Conservation (phyloP, 345 rosid species). For the Excoecaria cochinchinensis region DNA sequence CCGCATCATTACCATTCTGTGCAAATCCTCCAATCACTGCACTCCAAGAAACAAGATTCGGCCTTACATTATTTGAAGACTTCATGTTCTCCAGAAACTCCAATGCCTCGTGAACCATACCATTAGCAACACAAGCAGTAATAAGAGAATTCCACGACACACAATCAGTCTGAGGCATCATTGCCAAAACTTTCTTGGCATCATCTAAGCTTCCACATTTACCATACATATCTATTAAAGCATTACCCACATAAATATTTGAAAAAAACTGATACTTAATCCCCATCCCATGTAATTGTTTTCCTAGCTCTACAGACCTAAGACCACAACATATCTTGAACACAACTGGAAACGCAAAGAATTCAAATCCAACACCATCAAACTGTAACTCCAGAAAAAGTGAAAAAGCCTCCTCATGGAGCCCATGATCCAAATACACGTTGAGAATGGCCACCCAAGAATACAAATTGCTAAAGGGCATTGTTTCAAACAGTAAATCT, state of each 20-base stretch:
- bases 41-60: slow-evolving; percentile 63
- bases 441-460: slow-evolving; percentile 25
- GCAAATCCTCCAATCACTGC: slow-evolving; percentile 63
- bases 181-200: slow-evolving; percentile 17
- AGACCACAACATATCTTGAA: slow-evolving; percentile 24
- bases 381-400: slow-evolving; percentile 17
- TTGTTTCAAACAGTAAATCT: slow-evolving; percentile 18
- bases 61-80: slow-evolving; percentile 22
- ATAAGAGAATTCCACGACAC: slow-evolving; percentile 32
- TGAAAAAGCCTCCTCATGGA: slow-evolving; percentile 14
- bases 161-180: slow-evolving; percentile 21
- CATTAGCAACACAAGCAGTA: slow-evolving; percentile 30
- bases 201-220: slow-evolving; percentile 30
- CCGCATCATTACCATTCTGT: slow-evolving; percentile 39
- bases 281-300: slow-evolving; percentile 28
- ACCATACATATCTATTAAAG: slow-evolving; percentile 31
- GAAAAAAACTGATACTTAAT: slow-evolving; percentile 17
- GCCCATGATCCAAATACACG: slow-evolving; percentile 14
- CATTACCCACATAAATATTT: slow-evolving; percentile 29
- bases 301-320: slow-evolving; percentile 15
- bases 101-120: slow-evolving; percentile 29
- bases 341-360: slow-evolving; percentile 24
- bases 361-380: slow-evolving; percentile 19
- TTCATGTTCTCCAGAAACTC: slow-evolving; percentile 42
- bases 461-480: slow-evolving; percentile 22